These are phyloP conservation scores for Inga leiocalycina DNA, from an alignment of 306 rosid species.

Conservation along the genomic window DNA sequence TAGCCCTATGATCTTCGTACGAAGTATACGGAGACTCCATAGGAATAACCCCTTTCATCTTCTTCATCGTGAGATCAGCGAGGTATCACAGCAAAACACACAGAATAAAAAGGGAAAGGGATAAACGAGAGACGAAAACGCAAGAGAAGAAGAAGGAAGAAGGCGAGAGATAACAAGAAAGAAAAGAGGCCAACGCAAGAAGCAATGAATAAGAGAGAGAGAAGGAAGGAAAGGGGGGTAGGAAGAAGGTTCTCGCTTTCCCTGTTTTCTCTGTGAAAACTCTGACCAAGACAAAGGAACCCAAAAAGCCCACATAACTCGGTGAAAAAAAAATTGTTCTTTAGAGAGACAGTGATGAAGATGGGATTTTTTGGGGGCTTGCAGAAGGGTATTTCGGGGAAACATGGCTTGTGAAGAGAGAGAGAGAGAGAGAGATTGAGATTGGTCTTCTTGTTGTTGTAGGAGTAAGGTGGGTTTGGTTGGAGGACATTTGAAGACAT, in stretches of 20 bases:
- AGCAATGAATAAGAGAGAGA: constrained; percentile 5
- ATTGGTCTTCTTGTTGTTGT: constrained; percentile 5
- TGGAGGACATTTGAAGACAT: constrained; percentile 96
- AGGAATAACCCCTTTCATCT: constrained; percentile 67
- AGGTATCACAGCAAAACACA: constrained; percentile 27
- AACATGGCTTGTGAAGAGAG: constrained; percentile 54
- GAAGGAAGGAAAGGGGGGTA: constrained; percentile 33
- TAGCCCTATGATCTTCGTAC: constrained; percentile 59
- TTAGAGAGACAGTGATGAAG: constrained; percentile 96
- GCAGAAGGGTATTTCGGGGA: constrained; percentile 99
- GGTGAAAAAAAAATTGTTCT: constrained; percentile 83
- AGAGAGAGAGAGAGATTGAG: not conserved
- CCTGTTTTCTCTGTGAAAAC: constrained; percentile 97
- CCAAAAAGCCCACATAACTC: constrained; percentile 99
- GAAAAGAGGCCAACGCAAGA: constrained; percentile 8
- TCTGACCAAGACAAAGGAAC: constrained; percentile 94
- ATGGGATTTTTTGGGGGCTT: constrained; percentile 94
- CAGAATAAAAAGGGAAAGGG: constrained; percentile 31
- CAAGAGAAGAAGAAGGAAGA: constrained; percentile 14
- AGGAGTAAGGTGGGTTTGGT: constrained; percentile 85
- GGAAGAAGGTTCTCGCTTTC: constrained; percentile 75
- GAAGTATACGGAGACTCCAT: constrained; percentile 46
- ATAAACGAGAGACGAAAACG: constrained; percentile 25
- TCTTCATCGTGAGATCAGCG: constrained; percentile 66
- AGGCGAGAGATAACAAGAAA: not conserved